Conservation (phyloP, 805 yeast species). For the Myxozyma lipomycoides region DNA sequence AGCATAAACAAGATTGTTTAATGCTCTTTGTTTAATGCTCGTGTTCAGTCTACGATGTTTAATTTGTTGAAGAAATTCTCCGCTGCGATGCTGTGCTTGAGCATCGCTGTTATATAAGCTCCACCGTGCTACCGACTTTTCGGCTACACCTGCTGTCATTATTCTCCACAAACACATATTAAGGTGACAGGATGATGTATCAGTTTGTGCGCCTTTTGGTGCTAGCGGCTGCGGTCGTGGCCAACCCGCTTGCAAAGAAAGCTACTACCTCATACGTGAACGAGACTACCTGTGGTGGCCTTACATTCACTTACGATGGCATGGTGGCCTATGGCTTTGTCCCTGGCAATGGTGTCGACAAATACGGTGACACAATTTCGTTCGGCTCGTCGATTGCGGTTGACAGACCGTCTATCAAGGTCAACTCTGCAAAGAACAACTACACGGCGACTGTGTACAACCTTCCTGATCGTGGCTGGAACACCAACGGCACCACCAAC, state of each 20-base stretch:
- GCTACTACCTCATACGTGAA: constrained; percentile 6
- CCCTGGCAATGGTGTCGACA: constrained; percentile 19
- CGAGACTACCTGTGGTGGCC: constrained; percentile 10
- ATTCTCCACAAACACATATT: too few relatives aligned
- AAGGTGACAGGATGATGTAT: background rate
- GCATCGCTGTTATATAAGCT: too few relatives aligned
- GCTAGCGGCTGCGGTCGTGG: background rate
- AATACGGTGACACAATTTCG: constrained; percentile 24
- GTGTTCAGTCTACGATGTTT: too few relatives aligned
- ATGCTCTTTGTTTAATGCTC: too few relatives aligned
- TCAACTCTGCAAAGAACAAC: constrained; percentile 12
- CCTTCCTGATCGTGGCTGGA: constrained; percentile 29
- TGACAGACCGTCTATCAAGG: constrained; percentile 22
- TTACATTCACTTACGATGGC: constrained; percentile 16
- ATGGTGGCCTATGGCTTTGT: constrained; percentile 23
- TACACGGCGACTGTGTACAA: constrained; percentile 14
- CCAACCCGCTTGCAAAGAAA: constrained; percentile 1
- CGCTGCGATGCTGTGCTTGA: too few relatives aligned
- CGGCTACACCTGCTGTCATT: too few relatives aligned
- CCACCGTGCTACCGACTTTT: too few relatives aligned
- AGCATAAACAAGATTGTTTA: too few relatives aligned
- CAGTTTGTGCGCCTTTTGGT: background rate
- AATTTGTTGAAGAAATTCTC: too few relatives aligned
- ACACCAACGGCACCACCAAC: constrained; percentile 24
- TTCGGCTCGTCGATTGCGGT: constrained; percentile 19